These are phyloP conservation scores for Yamadazyma conglobata DNA, from an alignment of 1,139 yeast genomes.

Conservation along the genomic window DNA sequence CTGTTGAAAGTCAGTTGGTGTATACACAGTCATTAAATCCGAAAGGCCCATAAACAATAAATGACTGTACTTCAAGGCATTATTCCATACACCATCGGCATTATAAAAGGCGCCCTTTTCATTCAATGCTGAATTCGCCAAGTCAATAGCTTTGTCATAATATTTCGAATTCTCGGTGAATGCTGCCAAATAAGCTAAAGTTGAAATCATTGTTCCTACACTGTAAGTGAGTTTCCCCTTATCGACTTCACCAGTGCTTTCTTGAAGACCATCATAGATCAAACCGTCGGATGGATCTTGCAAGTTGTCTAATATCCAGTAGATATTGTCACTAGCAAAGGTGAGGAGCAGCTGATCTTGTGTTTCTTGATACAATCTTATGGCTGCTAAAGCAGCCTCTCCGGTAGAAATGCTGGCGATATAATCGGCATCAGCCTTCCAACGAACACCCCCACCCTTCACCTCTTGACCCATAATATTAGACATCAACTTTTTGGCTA, in stretches of 20 bases:
- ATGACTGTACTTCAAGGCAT: conserved; percentile 14
- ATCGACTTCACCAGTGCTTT: conserved; percentile 19
- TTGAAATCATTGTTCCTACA: conserved; percentile 28
- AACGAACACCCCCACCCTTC: conserved; percentile 30
- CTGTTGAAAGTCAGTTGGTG: conserved; percentile 7
- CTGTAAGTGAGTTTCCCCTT: conserved; percentile 36
- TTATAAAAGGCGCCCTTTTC: conserved; percentile 22
- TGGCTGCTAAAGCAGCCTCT: conserved; percentile 34
- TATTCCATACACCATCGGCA: conserved; percentile 22
- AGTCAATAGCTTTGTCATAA: conserved; percentile 13
- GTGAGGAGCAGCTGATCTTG: conserved; percentile 18
- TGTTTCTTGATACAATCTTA: conserved; percentile 21
- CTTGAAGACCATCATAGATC: conserved; percentile 29
- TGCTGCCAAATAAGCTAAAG: conserved; percentile 18
- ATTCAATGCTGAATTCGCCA: conserved; percentile 14
- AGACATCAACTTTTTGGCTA: conserved; percentile 15
- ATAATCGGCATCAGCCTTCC: conserved; percentile 24
- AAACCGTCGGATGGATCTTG: conserved; percentile 26
- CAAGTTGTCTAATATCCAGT: conserved; percentile 25
- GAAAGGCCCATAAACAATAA: conserved; percentile 24
- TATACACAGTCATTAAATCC: conserved; percentile 18
- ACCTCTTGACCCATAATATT: conserved; percentile 17
- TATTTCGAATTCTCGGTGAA: conserved; percentile 12
- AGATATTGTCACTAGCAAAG: conserved; percentile 23
- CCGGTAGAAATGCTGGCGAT: conserved; percentile 32